Percentiles rank a stretch among this genome's conserved stretches.
Evolutionary conservation across 2,329 filamentous ascomycete species (phyloP).

Genomic region (Ciborinia camelliae): DNA sequence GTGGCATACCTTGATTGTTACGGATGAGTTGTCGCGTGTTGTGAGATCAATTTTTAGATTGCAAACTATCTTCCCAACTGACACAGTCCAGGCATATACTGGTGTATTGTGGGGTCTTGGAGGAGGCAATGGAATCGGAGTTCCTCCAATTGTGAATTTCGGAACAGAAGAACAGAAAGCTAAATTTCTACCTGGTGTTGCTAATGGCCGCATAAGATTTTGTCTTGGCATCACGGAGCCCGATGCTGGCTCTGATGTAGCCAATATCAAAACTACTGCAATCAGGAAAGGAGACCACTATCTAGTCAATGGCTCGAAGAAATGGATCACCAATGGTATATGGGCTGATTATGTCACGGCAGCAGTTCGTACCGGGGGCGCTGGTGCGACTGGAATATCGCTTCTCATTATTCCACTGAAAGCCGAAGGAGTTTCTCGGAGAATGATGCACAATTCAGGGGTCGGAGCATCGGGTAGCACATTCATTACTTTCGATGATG

Average conservation of each 20-base stretch:
- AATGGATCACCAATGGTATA: constrained; percentile 63
- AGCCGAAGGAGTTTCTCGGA: constrained; percentile 48
- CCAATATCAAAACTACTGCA: constrained; percentile 60
- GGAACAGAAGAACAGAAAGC: constrained; percentile 57
- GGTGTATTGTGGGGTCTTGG: constrained; percentile 57
- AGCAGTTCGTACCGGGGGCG: constrained; percentile 56
- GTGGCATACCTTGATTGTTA: constrained; percentile 54
- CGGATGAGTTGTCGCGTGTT: constrained; percentile 53
- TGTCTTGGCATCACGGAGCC: constrained; percentile 66
- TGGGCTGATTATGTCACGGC: constrained; percentile 61
- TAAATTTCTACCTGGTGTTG: constrained; percentile 57
- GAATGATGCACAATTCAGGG: constrained; percentile 61
- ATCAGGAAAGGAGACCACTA: constrained; percentile 50
- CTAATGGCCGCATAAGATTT: constrained; percentile 56
- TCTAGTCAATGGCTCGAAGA: constrained; percentile 64
- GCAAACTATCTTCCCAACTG: background rate
- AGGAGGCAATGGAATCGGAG: constrained; percentile 60
- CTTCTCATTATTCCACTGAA: constrained; percentile 55
- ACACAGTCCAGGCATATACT: constrained; percentile 43
- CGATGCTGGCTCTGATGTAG: constrained; percentile 60
- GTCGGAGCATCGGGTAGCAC: constrained; percentile 60
- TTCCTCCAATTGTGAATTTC: constrained; percentile 60
- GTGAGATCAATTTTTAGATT: constrained; percentile 22
- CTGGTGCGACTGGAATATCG: constrained; percentile 52
- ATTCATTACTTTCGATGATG: constrained; percentile 54